Base-by-base conservation (phyloP, 495 filamentous ascomycete genomes). In the Penicillium canescens region DNA sequence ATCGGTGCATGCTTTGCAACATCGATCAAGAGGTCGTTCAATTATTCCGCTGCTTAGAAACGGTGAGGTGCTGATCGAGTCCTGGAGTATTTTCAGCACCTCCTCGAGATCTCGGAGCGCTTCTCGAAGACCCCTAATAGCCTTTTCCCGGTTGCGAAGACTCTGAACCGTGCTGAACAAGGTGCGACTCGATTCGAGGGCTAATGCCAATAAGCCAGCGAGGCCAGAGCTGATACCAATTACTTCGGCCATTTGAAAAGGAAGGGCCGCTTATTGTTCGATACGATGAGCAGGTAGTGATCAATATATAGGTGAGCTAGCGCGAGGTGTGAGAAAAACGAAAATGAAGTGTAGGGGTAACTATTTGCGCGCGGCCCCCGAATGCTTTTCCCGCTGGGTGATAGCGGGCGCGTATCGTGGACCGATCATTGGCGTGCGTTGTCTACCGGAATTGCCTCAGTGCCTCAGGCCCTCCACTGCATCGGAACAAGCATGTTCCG, bases 1-100 rank as follows among this genome's bases (percentile, higher is more conserved):
- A 36, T 49, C 46, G 13, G 21, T 36, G 9, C 34, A 49, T 24
- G 18, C 34, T 24, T 49, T 49, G 36, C 34, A 34, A n/a, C 46
- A 49, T 39, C 46, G 18, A 34, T 36, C 5, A 31, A 49, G 46
- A 31, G 46, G 46, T 12, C 20, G 20, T 31, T 49, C 46, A 36
- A 49, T 16, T 10, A 34, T 20, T 8, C 26, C 31, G 34, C 11
- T 38, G 14, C 37, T 49, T 6, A 40, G 6, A 34, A 36, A 14
- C 0, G 34, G 18, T 8, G 16, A 26, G 18, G 16, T 34, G 9
- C 23, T 1, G 46, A 49, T 31, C 18, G 31, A 38, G 10, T 39
- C 46, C 13, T 14, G 9, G 18, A 49, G 46, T 13, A 34, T 14
- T 16, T 7, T 18, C n/a, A 49, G 46, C 20, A 49, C 46, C 4